phyloP scores from a whole-genome alignment of 495 filamentous ascomycete genomes.

The Penicillium macrosclerotiorum region DNA sequence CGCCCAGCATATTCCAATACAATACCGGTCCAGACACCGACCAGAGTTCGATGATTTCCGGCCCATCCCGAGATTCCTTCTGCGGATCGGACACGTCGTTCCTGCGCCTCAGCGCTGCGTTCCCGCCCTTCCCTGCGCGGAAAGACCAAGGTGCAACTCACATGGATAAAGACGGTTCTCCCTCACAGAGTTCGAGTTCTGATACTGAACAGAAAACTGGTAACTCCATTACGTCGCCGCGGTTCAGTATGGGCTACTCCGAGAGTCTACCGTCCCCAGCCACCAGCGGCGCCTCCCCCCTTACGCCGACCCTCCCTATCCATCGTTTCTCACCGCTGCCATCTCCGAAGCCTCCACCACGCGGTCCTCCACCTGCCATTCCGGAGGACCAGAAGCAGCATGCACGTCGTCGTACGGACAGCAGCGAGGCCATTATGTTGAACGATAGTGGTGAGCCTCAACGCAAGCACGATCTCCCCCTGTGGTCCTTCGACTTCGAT shows the following conservation, averaged over 20 bases:
- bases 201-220: constrained; percentile 39
- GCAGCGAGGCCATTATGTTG: constrained; percentile 43
- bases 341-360: constrained; percentile 39
- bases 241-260: constrained; percentile 36
- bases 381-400: constrained; percentile 39
- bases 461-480: constrained; percentile 30
- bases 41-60: constrained; percentile 31
- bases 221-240: constrained; percentile 31
- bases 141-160: constrained; percentile 30
- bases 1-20: constrained; percentile 61
- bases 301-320: constrained; percentile 45
- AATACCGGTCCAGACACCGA: constrained; percentile 20
- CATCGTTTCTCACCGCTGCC: constrained; percentile 45
- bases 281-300: constrained; percentile 39
- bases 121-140: constrained; percentile 23
- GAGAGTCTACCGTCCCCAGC: constrained; percentile 41
- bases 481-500: constrained; percentile 43
- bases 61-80: constrained; percentile 37
- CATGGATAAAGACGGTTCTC: constrained; percentile 27
- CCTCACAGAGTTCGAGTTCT: constrained; percentile 32
- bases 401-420: constrained; percentile 44
- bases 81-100: constrained; percentile 43
- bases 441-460: constrained; percentile 22
- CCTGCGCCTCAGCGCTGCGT: constrained; percentile 40
- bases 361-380: constrained; percentile 36